Base-by-base conservation (phyloP, 176 grass and related monocot genomes). In the Canna indica region DNA sequence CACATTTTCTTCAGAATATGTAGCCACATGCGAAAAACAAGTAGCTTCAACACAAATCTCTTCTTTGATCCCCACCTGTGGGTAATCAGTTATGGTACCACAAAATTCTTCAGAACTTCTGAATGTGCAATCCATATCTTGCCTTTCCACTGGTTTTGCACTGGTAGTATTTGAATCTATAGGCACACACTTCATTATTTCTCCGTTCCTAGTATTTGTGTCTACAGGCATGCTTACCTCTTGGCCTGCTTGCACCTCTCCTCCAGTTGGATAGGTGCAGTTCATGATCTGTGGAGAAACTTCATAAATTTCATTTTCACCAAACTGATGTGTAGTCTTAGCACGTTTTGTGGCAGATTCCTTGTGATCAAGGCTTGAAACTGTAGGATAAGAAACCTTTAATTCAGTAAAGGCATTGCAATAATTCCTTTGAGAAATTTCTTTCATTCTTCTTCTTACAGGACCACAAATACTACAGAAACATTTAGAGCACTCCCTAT, bases 281-380 rank as follows among this genome's bases (percentile, higher is more conserved):
- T 61, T 77, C 54, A 46, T 31, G 69, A 65, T 39, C 76, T 57
- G 76, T 2, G 69, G 60, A 76, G 45, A 41, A 30, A 75, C 63
- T 10, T 74, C 41, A 79, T 50, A n/a, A 61, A 42, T 73, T 17
- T 47, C 76, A 73, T 65, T 64, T 76, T 79, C 68, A 81, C 39
- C 18, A 71, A 12, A 50, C 36, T 75, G 57, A 64, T 68, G 59
- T 70, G 81, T 73, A 73, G 67, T 14, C 59, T 79, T 91, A 26
- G 75, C 58, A 34, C 81, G 81, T 84, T 91, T 87, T 60, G 59
- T 67, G 27, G 73, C 42, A 76, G 47, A 58, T 73, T 75, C 78
- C 81, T 84, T 75, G 46, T 67, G 59, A 52, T 76, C 83, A 29
- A 61, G 68, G 79, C 73, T 77, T 62, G 73, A 59, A 76, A 81